Evolutionary conservation across 208 protist genomes (phyloP).

Genomic region (Porcisia deanei): DNA sequence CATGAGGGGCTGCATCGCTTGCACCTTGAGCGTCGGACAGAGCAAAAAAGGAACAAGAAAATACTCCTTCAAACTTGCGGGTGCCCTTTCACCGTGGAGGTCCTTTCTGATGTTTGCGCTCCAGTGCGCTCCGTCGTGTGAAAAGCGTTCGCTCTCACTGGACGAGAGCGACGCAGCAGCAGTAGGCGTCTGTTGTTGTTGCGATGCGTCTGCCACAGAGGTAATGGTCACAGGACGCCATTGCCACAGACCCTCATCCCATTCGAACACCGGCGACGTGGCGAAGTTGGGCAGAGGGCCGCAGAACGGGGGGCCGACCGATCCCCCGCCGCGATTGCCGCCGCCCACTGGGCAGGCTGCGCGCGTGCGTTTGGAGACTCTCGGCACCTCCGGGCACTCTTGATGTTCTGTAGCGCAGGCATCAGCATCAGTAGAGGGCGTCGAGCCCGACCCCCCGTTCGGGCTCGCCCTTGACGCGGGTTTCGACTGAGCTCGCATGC

Average conservation of each 20-base stretch:
- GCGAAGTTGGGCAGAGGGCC: conserved; percentile 19
- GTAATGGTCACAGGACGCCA: conserved; percentile 45
- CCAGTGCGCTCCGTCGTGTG: background rate
- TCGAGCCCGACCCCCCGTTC: background rate
- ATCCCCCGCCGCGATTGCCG: background rate
- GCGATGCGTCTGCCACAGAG: background rate
- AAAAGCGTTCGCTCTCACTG: background rate
- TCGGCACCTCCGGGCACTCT: background rate
- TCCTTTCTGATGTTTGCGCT: too few species aligned
- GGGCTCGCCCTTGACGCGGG: background rate
- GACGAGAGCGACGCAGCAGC: background rate
- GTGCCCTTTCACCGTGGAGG: background rate
- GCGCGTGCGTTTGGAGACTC: background rate
- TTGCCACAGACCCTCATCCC: conserved; percentile 60
- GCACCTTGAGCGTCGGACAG: conserved; percentile 25
- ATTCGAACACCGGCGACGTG: conserved; percentile 59
- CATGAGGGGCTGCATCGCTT: conserved; percentile 12
- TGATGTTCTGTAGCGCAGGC: background rate
- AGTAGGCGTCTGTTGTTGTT: background rate
- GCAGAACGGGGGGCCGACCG: conserved; percentile 11
- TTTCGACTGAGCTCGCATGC: background rate
- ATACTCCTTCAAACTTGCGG: background rate
- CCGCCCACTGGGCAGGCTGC: background rate
- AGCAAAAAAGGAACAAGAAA: conserved; percentile 59
- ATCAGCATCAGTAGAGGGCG: background rate